A percentile compares a stretch with the other conserved stretches of the same genome.
Evolutionary conservation across 768 basidiomycete genomes (phyloP).

Genomic region (Mrakia hoshinonis): DNA sequence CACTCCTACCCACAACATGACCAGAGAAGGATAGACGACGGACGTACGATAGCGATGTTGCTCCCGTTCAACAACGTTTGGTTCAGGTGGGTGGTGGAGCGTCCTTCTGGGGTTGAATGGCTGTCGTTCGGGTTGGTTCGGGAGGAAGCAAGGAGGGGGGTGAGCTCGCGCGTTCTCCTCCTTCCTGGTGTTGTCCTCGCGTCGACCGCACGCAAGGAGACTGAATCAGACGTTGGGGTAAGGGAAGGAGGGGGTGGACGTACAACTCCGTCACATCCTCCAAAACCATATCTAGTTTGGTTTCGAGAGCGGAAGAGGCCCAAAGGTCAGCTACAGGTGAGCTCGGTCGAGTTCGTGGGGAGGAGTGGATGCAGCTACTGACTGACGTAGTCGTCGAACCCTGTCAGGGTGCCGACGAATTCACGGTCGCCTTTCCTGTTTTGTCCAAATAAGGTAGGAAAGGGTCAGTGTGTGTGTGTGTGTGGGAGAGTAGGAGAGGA

Average conservation of each 20-base stretch:
- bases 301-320: constrained; percentile 21
- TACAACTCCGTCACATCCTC: constrained; percentile 96
- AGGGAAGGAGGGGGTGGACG: constrained; percentile 38
- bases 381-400: constrained; percentile 99
- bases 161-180: constrained; percentile 4
- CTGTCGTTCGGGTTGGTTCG: constrained; percentile 48
- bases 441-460: too few relatives aligned
- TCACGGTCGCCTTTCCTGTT: constrained; percentile 74
- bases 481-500: not conserved
- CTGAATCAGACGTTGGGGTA: too few relatives aligned
- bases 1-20: not conserved
- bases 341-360: not conserved
- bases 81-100: constrained; percentile 67
- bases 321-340: not conserved
- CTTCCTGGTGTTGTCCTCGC: not conserved
- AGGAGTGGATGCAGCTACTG: constrained; percentile 44
- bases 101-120: constrained; percentile 73
- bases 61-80: constrained; percentile 89
- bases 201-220: not conserved
- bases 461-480: not conserved
- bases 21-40: too few relatives aligned
- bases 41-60: constrained; percentile 86
- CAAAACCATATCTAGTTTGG: constrained; percentile 42
- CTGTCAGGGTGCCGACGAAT: constrained; percentile 86
- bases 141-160: not conserved